These are phyloP conservation scores for Fusarium sp. DNA, from an alignment of 2,329 filamentous ascomycete species.

Conservation along the genomic window DNA sequence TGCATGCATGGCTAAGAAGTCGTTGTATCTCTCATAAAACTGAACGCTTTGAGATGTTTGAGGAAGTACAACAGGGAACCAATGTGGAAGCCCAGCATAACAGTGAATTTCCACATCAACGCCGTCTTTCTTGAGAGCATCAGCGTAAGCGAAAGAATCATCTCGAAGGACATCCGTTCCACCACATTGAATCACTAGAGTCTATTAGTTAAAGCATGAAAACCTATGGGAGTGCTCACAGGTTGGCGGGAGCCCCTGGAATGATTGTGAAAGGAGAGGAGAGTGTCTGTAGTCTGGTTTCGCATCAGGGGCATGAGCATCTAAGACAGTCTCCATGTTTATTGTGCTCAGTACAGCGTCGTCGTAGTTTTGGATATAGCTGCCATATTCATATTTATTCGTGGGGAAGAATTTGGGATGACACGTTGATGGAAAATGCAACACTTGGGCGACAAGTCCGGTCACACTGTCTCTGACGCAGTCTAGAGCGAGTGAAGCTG, in stretches of 20 bases:
- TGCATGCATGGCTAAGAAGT: not conserved
- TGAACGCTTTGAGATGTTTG: not conserved
- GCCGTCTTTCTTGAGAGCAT: conserved; percentile 16
- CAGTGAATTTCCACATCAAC: conserved; percentile 25
- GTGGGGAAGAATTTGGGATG: conserved; percentile 36
- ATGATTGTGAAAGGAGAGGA: conserved; percentile 29
- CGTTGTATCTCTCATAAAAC: conserved; percentile 18
- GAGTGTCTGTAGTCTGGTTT: conserved; percentile 31
- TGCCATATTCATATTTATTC: conserved; percentile 36
- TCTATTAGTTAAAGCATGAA: fast-evolving
- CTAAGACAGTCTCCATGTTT: conserved; percentile 15
- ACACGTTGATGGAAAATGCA: conserved; percentile 32
- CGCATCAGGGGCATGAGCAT: conserved; percentile 8
- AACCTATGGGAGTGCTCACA: not conserved
- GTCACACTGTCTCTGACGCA: conserved; percentile 17
- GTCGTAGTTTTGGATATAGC: conserved; percentile 32
- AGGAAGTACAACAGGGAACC: conserved; percentile 18
- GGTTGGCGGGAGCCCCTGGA: conserved; percentile 22
- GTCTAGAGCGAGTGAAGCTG: conserved; percentile 23
- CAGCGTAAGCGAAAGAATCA: conserved; percentile 30
- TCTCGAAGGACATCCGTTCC: conserved; percentile 34
- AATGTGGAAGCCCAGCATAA: conserved; percentile 37
- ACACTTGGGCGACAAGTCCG: conserved; percentile 32
- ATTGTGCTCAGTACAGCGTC: conserved; percentile 5
- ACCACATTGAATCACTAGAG: conserved; percentile 29